Base-by-base conservation (phyloP, 306 rosid species). In the Lotus japonicus region DNA sequence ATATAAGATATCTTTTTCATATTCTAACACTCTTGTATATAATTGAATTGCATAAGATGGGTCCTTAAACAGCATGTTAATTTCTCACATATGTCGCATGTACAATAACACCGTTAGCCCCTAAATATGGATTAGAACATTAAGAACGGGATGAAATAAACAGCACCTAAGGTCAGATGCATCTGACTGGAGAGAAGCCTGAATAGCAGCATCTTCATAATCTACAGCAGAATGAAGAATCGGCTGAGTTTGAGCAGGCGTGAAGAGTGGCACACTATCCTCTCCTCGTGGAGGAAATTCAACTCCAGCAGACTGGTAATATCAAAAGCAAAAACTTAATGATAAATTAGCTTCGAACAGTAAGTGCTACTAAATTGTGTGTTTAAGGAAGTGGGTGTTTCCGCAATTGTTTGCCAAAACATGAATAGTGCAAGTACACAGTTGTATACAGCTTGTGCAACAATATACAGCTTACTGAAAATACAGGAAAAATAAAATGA, bases 111-210 rank as follows among this genome's bases (percentile, higher is more conserved):
- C 17, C 7, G 18, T 54, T 35, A 77, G 13, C 62, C 70, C 26
- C 51, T 42, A 61, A 72, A 63, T 19, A 56, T 31, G 60, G 16
- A 51, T 69, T 26, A 36, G 43, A 77, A 42, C 48, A 60, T 53
- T 15, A 48, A 57, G 54, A 56, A 31, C 2, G 18, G 1, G 36
- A 54, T 56, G n/a, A 21, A 60, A 23, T 66, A 66, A 77, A 71
- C 28, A 73, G 54, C 76, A 94, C 99, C 96, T 88, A 67, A 94
- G 96, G 72, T 72, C 96, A 31, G 97, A 94, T 74, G 80, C 88
- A 82, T 90, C 96, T 64, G 99, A 81, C 70, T 95, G 85, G 42
- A 95, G 91, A 77, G 99, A 88, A 67, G 95, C 99, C 84, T 94
- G 87, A 73, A 90, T 73, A 39, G 86, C 91, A 79, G 83, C 90